These are phyloP conservation scores for Prinsepia uniflora DNA, from an alignment of 306 rosid genomes.

Conservation along the genomic window DNA sequence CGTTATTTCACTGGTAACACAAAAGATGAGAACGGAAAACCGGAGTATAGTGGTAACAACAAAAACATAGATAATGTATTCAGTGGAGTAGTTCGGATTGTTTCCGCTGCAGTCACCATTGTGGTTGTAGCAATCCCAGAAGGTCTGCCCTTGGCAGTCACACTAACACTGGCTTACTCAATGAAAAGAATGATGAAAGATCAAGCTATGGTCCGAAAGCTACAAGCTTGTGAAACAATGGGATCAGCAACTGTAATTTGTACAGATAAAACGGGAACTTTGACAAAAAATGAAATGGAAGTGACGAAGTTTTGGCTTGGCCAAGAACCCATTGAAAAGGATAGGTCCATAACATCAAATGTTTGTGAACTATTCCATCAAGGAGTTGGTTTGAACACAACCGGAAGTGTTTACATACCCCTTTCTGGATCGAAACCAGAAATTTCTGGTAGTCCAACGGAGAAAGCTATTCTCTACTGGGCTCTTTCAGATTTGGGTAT, in stretches of 20 bases:
- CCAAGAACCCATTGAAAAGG: slow-evolving; percentile 38
- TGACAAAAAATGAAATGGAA: slow-evolving; percentile 74
- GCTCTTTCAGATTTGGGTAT: slow-evolving; percentile 57
- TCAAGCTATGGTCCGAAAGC: slow-evolving; percentile 88
- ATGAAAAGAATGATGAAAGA: slow-evolving; percentile 96
- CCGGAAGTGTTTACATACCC: slow-evolving; percentile 56
- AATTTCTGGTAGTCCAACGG: slow-evolving; percentile 79
- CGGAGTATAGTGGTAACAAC: slow-evolving; percentile 42
- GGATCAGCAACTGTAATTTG: slow-evolving; percentile 90
- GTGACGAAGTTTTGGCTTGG: slow-evolving; percentile 73
- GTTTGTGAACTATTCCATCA: slow-evolving; percentile 53
- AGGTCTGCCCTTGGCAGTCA: slow-evolving; percentile 84
- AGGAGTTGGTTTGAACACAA: slow-evolving; percentile 72
- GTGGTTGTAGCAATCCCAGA: slow-evolving; percentile 96
- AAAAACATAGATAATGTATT: slow-evolving; percentile 36
- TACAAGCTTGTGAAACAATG: slow-evolving; percentile 91
- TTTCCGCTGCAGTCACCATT: slow-evolving; percentile 73
- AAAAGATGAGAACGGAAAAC: slow-evolving; percentile 35
- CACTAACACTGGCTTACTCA: slow-evolving; percentile 82
- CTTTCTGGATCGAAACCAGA: slow-evolving; percentile 50
- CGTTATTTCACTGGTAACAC: slow-evolving; percentile 81
- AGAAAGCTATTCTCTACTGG: slow-evolving; percentile 80
- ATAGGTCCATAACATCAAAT: slow-evolving; percentile 26
- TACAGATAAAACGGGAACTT: slow-evolving; percentile 82
- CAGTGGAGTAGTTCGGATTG: slow-evolving; percentile 52